Evolutionary conservation across 805 yeast genomes (phyloP), one percentile per base, ranked within the genome.

Genomic region (Starmerella roubikii): DNA sequence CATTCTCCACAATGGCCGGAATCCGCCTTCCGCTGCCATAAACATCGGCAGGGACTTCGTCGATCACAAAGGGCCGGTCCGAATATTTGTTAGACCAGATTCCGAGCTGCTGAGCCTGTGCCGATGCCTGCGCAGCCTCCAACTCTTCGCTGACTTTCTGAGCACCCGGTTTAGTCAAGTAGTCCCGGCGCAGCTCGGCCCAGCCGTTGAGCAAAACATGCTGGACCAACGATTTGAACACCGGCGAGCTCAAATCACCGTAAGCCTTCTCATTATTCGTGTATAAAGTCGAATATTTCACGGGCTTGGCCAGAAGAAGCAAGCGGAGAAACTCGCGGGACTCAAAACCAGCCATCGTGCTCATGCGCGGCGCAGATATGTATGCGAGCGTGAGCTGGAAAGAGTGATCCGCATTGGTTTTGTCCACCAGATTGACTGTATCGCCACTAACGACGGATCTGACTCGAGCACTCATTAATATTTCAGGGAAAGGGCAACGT

Each of bases 361-460:
- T 48, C 21, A 69, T 48, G 37, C 74, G 60, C 27, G 78, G 78
- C 15, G 79, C 72, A 42, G 74, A 66, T 29, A 80, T 69, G 49
- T 71, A 69, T 7, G 82, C 79, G 49, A 80, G 69, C 4, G 84
- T 68, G 38, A 81, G 64, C 24, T 67, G 54, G 20, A 20, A 4
- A 15, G 19, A 7, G 6, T 15, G 11, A 12, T 20, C 31, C 10
- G 19, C 12, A 4, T 19, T 4, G 11, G 19, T 6, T 16, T 32
- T 39, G 3, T 83, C 78, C 10, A 66, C 64, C 46, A 79, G 65
- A 30, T 78, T 69, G 28, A 80, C 48, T 11, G 85, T 74, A 59
- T 79, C 88, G 4, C 80, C 83, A 35, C 81, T 76, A 27, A 76
- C 54, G 15, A 78, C 83, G 32, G 73, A 66, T 53, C 78, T 78